A percentile compares a stretch with the other conserved stretches of the same genome.
Evolutionary conservation across 176 grass and related monocot genomes (phyloP).

Genomic region (Dendrocalamus sinicus): DNA sequence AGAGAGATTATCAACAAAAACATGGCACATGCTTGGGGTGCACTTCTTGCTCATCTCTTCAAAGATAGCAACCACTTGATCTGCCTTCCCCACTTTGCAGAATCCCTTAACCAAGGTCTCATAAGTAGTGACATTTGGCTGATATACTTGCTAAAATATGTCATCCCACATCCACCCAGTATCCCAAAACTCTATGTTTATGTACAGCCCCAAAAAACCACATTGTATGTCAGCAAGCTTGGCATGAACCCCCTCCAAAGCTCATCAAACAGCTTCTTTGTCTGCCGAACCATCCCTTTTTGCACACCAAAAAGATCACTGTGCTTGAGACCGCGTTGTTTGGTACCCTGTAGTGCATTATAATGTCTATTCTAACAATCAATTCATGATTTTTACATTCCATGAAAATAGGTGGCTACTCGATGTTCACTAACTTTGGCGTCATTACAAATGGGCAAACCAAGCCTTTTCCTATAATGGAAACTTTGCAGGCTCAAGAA

Average conservation of each 20-base stretch:
- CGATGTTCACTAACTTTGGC: not conserved
- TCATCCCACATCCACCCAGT: slow-evolving; percentile 51
- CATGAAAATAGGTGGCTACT: not conserved
- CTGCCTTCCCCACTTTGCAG: slow-evolving; percentile 50
- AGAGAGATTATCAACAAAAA: not conserved
- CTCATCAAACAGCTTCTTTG: not conserved
- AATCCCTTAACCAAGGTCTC: slow-evolving; percentile 60
- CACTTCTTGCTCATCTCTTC: not conserved
- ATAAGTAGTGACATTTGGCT: slow-evolving; percentile 52
- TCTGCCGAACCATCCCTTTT: not conserved
- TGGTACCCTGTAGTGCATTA: not conserved
- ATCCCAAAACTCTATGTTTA: not conserved
- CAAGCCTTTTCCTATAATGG: not conserved
- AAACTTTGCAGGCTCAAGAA: not conserved
- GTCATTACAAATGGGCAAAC: not conserved
- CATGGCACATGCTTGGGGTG: not conserved
- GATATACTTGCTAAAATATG: slow-evolving; percentile 55
- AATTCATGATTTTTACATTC: not conserved
- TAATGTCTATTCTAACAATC: not conserved
- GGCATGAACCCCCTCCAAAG: not conserved
- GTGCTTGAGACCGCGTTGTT: not conserved
- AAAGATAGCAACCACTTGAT: slow-evolving; percentile 47
- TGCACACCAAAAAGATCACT: not conserved
- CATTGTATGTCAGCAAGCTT: not conserved
- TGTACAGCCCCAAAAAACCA: not conserved